Conservation (phyloP, 768 basidiomycete species). For the Chiua virens region DNA sequence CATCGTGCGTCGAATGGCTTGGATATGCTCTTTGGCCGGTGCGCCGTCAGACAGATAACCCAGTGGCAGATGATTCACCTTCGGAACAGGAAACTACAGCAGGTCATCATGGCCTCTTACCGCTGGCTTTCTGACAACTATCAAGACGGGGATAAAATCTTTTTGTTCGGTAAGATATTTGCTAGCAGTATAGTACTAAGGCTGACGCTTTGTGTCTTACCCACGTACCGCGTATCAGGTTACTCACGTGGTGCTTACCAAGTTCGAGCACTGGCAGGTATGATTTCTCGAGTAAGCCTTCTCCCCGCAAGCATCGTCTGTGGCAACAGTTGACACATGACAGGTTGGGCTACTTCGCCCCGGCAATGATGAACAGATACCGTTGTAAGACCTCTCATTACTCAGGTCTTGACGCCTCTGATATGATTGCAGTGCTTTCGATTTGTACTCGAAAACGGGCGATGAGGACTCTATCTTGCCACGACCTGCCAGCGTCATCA, state of each 20-base stretch:
- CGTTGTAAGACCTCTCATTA: conserved; percentile 29
- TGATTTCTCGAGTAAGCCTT: conserved; percentile 40
- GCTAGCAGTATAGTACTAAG: background rate
- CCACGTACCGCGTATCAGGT: conserved; percentile 36
- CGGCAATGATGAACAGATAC: conserved; percentile 42
- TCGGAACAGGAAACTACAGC: conserved; percentile 34
- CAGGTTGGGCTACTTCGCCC: conserved; percentile 42
- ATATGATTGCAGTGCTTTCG: conserved; percentile 34
- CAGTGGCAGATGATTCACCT: background rate
- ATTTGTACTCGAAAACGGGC: conserved; percentile 33
- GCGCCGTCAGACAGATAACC: background rate
- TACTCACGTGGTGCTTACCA: conserved; percentile 52
- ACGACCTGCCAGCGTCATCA: conserved; percentile 12
- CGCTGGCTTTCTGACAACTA: conserved; percentile 44
- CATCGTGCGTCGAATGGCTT: conserved; percentile 26
- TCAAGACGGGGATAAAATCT: conserved; percentile 38
- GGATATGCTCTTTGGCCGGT: conserved; percentile 42
- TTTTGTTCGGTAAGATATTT: conserved; percentile 37
- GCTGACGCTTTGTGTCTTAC: background rate
- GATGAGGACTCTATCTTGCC: conserved; percentile 13
- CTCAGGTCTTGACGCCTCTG: background rate
- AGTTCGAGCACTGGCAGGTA: conserved; percentile 42
- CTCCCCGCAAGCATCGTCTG: no score
- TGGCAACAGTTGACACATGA: background rate
- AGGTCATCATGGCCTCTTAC: conserved; percentile 36